These are phyloP conservation scores for Isatis tinctoria DNA, from an alignment of 345 rosid genomes.

Conservation along the genomic window DNA sequence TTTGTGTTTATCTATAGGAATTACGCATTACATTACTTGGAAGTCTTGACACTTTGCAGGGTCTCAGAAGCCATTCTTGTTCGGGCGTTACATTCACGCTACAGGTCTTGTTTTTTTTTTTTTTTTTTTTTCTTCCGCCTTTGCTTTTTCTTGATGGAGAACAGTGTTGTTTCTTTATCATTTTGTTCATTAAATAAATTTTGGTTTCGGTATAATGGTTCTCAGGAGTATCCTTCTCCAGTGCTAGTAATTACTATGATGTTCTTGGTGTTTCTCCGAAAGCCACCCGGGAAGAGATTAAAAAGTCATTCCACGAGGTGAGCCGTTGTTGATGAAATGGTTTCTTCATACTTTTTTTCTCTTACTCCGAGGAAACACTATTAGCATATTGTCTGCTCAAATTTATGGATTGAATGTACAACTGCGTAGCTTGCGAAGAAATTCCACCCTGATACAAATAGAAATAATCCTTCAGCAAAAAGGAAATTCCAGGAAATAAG, in stretches of 20 bases:
- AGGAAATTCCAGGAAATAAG: slow-evolving; percentile 82
- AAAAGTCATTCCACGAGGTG: slow-evolving; percentile 73
- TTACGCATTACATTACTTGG: slow-evolving; percentile 28
- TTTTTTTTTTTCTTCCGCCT: not conserved
- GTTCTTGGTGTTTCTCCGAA: slow-evolving; percentile 70
- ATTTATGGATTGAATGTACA: slow-evolving; percentile 5
- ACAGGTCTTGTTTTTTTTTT: no score
- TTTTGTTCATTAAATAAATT: not conserved
- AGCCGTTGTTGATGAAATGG: slow-evolving; percentile 15
- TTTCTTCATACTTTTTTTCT: not conserved
- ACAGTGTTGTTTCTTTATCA: not conserved
- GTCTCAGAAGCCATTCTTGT: slow-evolving; percentile 28
- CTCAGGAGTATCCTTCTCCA: slow-evolving; percentile 42
- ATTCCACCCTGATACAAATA: slow-evolving; percentile 91
- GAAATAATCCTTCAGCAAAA: slow-evolving; percentile 79
- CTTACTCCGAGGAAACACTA: not conserved
- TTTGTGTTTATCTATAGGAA: slow-evolving; percentile 27
- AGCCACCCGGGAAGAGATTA: slow-evolving; percentile 75
- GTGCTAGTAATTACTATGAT: slow-evolving; percentile 57
- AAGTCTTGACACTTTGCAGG: slow-evolving; percentile 32
- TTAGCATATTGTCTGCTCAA: not conserved
- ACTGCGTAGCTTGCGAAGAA: slow-evolving; percentile 83
- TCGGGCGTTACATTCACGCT: slow-evolving; percentile 51
- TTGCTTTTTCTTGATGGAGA: not conserved
- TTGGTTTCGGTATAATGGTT: not conserved